Evolutionary conservation across 306 rosid genomes (phyloP).

Genomic region (Prunus armeniaca): DNA sequence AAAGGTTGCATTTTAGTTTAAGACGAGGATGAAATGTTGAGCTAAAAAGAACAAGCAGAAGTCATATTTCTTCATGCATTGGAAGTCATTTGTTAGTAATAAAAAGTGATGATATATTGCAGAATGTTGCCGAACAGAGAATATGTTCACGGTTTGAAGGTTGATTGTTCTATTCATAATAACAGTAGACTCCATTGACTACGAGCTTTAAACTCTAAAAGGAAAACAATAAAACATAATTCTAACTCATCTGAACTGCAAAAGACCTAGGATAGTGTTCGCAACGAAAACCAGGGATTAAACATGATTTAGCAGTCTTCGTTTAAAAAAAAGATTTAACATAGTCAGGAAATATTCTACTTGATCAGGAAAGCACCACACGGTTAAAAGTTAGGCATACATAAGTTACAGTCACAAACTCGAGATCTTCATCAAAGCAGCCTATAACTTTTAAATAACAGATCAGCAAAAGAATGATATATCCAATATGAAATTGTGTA

Average conservation of each 20-base stretch:
- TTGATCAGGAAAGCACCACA: not conserved
- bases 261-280: not conserved
- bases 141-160: not conserved
- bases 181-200: not conserved
- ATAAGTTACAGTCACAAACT: no score
- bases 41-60: not conserved
- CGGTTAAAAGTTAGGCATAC: not conserved
- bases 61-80: not conserved
- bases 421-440: no score
- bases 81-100: not conserved
- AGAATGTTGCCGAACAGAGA: not conserved
- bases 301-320: not conserved
- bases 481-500: not conserved
- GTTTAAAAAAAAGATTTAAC: not conserved
- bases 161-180: not conserved
- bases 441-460: no score
- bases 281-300: not conserved
- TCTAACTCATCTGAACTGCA: not conserved
- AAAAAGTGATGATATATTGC: not conserved
- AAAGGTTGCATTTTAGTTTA: conserved; percentile 11
- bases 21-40: not conserved
- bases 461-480: no score
- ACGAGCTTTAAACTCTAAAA: not conserved
- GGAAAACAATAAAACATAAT: not conserved
- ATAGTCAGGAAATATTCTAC: not conserved